A percentile compares a stretch with the other conserved stretches of the same genome.
These are phyloP conservation scores for Rhododendron mucronatum DNA, from an alignment of 148 eudicot genomes.

Conservation along the genomic window DNA sequence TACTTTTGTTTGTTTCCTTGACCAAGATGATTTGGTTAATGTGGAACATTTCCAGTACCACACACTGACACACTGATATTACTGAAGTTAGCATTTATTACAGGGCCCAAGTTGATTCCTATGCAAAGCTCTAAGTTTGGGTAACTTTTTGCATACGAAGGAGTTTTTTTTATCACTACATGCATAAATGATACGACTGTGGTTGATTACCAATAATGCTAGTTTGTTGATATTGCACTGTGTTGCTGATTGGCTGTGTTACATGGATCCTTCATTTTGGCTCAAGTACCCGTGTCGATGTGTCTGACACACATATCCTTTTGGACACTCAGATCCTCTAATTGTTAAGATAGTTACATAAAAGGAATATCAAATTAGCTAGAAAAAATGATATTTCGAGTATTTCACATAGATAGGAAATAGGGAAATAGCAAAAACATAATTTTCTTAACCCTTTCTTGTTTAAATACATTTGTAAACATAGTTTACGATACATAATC, in stretches of 20 bases:
- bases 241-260: background rate
- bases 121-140: background rate
- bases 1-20: background rate
- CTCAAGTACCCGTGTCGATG: too few relatives aligned
- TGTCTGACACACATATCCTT: too few relatives aligned
- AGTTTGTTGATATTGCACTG: background rate
- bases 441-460: too few relatives aligned
- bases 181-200: background rate
- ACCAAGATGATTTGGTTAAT: background rate
- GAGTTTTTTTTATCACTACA: background rate
- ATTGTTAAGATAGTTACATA: too few relatives aligned
- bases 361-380: too few relatives aligned
- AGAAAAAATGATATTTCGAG: too few relatives aligned
- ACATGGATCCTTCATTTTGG: too few relatives aligned
- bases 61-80: background rate
- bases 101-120: background rate
- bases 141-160: background rate
- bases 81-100: background rate
- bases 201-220: background rate
- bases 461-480: too few relatives aligned
- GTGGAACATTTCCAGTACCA: background rate
- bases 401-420: too few relatives aligned
- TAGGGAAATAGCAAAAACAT: too few relatives aligned
- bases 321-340: too few relatives aligned
- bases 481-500: too few relatives aligned